A percentile compares a stretch with the other conserved stretches of the same genome.
Conservation (phyloP, 1,139 yeast genomes). For the Yamadazyma mexicana region DNA sequence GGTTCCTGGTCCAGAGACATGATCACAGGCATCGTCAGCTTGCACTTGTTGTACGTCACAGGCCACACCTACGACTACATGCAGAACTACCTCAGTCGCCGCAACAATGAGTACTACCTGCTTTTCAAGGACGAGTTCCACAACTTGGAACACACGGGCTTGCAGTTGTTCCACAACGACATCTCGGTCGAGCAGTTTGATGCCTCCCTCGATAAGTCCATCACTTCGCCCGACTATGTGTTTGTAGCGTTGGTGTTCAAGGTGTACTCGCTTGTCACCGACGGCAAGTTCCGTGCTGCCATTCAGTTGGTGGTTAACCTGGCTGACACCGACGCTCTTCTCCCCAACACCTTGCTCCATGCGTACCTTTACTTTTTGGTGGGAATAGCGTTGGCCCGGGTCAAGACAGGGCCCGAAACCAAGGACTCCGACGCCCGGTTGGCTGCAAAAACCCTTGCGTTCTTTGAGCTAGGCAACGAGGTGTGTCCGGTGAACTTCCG, state of each 20-base stretch:
- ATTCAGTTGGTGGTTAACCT: conserved; percentile 19
- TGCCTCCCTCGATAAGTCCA: conserved; percentile 4
- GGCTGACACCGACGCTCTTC: conserved; percentile 17
- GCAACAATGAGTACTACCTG: conserved; percentile 11
- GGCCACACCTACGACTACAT: conserved; percentile 18
- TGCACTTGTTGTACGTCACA: conserved; percentile 18
- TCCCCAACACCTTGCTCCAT: conserved; percentile 27
- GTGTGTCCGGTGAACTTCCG: conserved; percentile 37
- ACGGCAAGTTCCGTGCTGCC: conserved; percentile 23
- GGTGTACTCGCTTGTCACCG: conserved; percentile 5
- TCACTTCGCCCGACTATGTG: conserved; percentile 8
- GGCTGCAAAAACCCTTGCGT: conserved; percentile 14
- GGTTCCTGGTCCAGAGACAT: conserved; percentile 12
- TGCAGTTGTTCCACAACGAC: conserved; percentile 19
- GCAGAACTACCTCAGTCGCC: conserved; percentile 1
- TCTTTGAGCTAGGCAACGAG: conserved; percentile 33
- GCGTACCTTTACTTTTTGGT: conserved; percentile 20
- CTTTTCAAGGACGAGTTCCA: conserved; percentile 6
- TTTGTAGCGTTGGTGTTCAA: conserved; percentile 8
- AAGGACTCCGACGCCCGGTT: conserved; percentile 2
- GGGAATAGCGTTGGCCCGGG: conserved; percentile 8
- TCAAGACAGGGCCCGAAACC: background rate
- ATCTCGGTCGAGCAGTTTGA: conserved; percentile 18
- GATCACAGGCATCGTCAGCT: conserved; percentile 18
- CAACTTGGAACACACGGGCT: conserved; percentile 12